A percentile compares a stretch with the other conserved stretches of the same genome.
These are phyloP conservation scores for Pseudozyma sp. DNA, from an alignment of 1,284 basidiomycete genomes.

Conservation along the genomic window DNA sequence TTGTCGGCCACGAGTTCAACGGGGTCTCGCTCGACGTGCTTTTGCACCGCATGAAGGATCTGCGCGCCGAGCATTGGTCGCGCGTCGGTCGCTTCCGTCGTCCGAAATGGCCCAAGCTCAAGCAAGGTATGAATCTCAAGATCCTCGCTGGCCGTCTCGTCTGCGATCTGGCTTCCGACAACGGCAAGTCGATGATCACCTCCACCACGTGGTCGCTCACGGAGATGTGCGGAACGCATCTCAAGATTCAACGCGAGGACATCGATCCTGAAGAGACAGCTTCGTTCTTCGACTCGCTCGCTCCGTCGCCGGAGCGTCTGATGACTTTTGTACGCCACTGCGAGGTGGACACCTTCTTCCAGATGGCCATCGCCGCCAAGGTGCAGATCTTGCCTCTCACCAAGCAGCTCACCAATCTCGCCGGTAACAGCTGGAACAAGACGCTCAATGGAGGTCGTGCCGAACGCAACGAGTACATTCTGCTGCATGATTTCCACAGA, in stretches of 20 bases:
- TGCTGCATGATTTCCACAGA: constrained; percentile 96
- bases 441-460: constrained; percentile 78
- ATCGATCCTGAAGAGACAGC: constrained; percentile 96
- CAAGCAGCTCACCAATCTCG: constrained; percentile 93
- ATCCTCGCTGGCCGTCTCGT: constrained; percentile 87
- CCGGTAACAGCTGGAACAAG: constrained; percentile 88
- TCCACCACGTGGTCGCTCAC: constrained; percentile 89
- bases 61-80: constrained; percentile 83
- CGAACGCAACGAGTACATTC: constrained; percentile 98
- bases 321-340: constrained; percentile 90
- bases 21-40: constrained; percentile 92
- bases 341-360: constrained; percentile 92
- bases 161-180: constrained; percentile 92
- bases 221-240: constrained; percentile 83
- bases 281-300: constrained; percentile 85
- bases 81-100: constrained; percentile 91
- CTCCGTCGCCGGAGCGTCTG: constrained; percentile 81
- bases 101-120: constrained; percentile 83
- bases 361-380: constrained; percentile 92
- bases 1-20: constrained; percentile 93
- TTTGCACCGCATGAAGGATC: constrained; percentile 87
- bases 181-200: constrained; percentile 86
- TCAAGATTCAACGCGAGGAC: constrained; percentile 74
- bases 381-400: constrained; percentile 91
- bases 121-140: constrained; percentile 79